phyloP scores from a whole-genome alignment of 2,329 filamentous ascomycete species.

The Arthroderma sp. region DNA sequence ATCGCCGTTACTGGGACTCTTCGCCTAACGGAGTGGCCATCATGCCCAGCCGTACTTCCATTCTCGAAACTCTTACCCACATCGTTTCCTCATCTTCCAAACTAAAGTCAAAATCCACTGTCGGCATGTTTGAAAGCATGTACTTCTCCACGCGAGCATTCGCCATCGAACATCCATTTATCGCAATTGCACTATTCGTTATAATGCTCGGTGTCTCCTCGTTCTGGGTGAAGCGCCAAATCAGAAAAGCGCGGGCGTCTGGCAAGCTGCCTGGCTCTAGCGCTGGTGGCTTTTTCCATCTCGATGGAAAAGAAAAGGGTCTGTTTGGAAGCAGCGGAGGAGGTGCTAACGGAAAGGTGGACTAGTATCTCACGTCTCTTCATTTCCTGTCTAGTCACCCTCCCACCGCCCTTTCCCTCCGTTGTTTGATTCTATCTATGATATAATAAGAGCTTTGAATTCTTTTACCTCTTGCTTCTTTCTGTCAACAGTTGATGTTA shows the following conservation, averaged over 20 bases:
- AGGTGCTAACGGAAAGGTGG: conserved; percentile 32
- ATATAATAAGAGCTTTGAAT: too few relatives aligned
- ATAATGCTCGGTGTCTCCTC: conserved; percentile 22
- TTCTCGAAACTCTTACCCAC: conserved; percentile 61
- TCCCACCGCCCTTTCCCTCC: too few relatives aligned
- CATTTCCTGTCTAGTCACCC: not conserved
- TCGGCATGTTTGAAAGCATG: conserved; percentile 32
- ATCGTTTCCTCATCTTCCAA: conserved; percentile 37
- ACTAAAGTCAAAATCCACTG: conserved; percentile 36
- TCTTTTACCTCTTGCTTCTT: too few relatives aligned
- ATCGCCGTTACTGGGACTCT: conserved; percentile 86
- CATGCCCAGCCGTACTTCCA: conserved; percentile 74
- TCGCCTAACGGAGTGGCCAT: conserved; percentile 84
- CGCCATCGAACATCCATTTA: conserved; percentile 30
- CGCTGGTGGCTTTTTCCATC: conserved; percentile 32
- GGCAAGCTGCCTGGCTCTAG: conserved; percentile 22
- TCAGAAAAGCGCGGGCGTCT: conserved; percentile 18
- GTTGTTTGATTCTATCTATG: too few relatives aligned
- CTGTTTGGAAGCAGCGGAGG: conserved; percentile 25
- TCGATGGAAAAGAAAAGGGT: conserved; percentile 36
- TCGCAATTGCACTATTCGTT: conserved; percentile 28
- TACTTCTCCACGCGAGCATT: conserved; percentile 35
- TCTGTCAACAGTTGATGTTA: too few relatives aligned
- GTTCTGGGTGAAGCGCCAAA: conserved; percentile 21
- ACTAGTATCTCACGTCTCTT: conserved; percentile 17